Evolutionary conservation across 352 stramenopile genomes (phyloP), one percentile per base, ranked within the genome.

Genomic region (Thalassiosira hispida): DNA sequence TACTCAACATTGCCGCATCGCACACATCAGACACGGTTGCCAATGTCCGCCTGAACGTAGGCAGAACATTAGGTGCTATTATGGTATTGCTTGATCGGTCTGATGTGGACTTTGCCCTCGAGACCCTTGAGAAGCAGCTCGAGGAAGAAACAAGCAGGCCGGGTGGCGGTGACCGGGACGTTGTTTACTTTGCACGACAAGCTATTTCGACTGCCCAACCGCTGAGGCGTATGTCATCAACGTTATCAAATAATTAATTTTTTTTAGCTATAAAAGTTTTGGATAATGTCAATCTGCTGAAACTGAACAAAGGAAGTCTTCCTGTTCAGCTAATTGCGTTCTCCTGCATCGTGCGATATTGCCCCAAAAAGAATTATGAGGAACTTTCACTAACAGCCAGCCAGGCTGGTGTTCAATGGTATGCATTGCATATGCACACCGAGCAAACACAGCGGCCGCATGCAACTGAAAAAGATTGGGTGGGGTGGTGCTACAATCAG

Each of bases 31-130:
- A 94, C 61, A 60, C 42, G 5, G 85, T 94, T 33, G 81, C 83
- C 2, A 94, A 94, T 73, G 87, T 94, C 49, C 75, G 87, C 23
- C 55, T 94, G 33, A 93, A 93, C 76, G 86, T 94, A 44, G 87
- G 87, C 23, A 78, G 84, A 47, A 70, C 85, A 2, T 79, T 92
- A 40, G 70, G 59, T 11, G 56, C 65, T 7, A 77, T 88, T 9
- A 62, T 92, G 11, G 51, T 84, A 52, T 74, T 89, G 12, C 70
- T 92, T 53, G 77, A 85, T 18, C 77, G 85, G 16, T 76, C 88
- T 9, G 87, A 92, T 52, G 71, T 87, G 11, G 53, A 85, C 14
- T 84, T 87, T 38, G 79, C 89, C 22, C 76, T 85, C 12, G 73
- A 82, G 38, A 77, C 76, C n/a, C 56, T 94, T 22, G 53, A 87